A percentile compares a stretch with the other conserved stretches of the same genome.
These are phyloP conservation scores for Metschnikowia dekortorum DNA, from an alignment of 805 yeast genomes.

Conservation along the genomic window DNA sequence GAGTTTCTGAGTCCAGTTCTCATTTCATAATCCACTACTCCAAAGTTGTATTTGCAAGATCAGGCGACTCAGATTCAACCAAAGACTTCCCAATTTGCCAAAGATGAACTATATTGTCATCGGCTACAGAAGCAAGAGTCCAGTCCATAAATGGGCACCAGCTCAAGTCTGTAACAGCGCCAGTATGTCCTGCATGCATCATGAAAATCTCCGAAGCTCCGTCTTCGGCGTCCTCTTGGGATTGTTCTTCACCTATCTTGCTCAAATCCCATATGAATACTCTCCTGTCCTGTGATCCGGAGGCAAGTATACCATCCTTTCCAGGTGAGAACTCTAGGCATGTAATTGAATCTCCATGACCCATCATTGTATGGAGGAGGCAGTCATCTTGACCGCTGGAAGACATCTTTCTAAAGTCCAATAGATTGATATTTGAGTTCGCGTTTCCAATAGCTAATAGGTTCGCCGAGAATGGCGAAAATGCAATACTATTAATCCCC, in stretches of 20 bases:
- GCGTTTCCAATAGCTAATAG: constrained; percentile 67
- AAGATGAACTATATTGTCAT: constrained; percentile 56
- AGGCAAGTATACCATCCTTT: constrained; percentile 70
- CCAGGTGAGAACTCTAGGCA: constrained; percentile 74
- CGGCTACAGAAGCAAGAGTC: constrained; percentile 65
- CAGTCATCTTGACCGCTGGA: constrained; percentile 14
- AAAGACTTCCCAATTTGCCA: constrained; percentile 47
- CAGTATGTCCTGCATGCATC: constrained; percentile 93
- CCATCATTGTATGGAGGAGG: constrained; percentile 68
- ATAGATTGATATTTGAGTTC: constrained; percentile 60
- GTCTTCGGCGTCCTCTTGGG: constrained; percentile 84
- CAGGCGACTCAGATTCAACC: constrained; percentile 16
- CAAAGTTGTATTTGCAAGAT: constrained; percentile 18
- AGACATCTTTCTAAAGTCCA: constrained; percentile 52
- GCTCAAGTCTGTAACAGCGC: constrained; percentile 66
- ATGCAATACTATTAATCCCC: constrained; percentile 60
- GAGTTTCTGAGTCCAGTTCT: background rate
- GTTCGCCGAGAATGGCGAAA: constrained; percentile 57
- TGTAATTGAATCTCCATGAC: constrained; percentile 72
- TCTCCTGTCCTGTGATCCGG: constrained; percentile 74
- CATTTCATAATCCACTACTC: constrained; percentile 17
- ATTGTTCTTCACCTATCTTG: constrained; percentile 79
- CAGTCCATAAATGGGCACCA: constrained; percentile 73
- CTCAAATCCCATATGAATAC: constrained; percentile 77
- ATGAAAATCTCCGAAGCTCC: constrained; percentile 84